Evolutionary conservation across 2,329 filamentous ascomycete genomes (phyloP).

Genomic region (Penicillium griseofulvum): DNA sequence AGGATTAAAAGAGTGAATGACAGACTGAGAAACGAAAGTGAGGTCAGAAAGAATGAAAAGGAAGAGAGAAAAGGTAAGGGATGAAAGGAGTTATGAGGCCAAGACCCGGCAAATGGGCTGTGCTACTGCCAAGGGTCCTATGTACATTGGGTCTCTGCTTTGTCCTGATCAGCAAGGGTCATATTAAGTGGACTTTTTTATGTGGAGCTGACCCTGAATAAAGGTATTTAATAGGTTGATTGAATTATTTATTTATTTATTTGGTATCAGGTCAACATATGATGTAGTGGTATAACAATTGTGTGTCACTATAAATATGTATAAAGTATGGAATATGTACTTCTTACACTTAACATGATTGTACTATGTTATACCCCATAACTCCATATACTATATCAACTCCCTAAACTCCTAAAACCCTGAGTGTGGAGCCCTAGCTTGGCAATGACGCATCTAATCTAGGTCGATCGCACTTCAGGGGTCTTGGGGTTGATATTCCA

Average conservation of each 20-base stretch:
- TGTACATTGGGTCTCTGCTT: conserved; percentile 4
- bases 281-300: no score
- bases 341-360: no score
- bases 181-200: neutral
- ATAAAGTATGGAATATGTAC: no score
- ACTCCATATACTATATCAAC: no score
- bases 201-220: neutral
- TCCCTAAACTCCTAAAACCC: neutral
- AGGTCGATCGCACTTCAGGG: conserved; percentile 6
- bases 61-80: conserved; percentile 20
- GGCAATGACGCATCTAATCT: conserved; percentile 6
- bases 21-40: conserved; percentile 14
- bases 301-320: no score
- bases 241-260: neutral
- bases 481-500: neutral
- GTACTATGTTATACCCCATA: no score
- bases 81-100: conserved; percentile 13
- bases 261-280: neutral
- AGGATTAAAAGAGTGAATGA: conserved; percentile 22
- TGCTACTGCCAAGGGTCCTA: conserved; percentile 5
- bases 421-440: conserved; percentile 1
- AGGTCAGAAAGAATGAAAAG: conserved; percentile 19
- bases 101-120: conserved; percentile 2
- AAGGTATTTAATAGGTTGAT: neutral
- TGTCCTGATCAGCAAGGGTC: conserved; percentile 14